Percentiles rank a stretch among this genome's conserved stretches.
phyloP scores from a whole-genome alignment of 2,329 filamentous ascomycete species.

The Cadophora gregata region DNA sequence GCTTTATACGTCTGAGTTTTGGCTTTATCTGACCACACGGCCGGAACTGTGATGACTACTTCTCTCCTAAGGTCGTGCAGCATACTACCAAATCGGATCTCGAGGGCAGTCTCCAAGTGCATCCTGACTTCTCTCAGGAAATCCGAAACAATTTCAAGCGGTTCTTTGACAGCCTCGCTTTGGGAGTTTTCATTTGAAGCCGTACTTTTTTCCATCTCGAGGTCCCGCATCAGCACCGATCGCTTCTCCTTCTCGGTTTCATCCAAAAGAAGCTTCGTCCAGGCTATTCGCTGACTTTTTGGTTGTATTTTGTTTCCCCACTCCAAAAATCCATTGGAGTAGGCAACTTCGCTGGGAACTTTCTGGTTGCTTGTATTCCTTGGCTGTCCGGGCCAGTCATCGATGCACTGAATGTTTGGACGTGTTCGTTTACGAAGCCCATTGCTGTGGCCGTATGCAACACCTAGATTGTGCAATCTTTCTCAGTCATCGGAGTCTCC shows the following conservation, averaged over 20 bases:
- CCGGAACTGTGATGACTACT: conserved; percentile 17
- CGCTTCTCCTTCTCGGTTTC: neutral
- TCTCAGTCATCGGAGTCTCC: neutral
- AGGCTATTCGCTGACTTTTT: neutral
- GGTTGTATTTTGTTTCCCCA: conserved; percentile 8
- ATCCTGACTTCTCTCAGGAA: conserved; percentile 2
- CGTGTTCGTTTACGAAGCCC: neutral
- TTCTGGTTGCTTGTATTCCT: conserved; percentile 7
- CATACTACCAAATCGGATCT: neutral
- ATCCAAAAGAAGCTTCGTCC: conserved; percentile 7
- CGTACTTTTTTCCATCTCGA: neutral
- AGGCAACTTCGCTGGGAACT: conserved; percentile 9
- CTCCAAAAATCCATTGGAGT: neutral
- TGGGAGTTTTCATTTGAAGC: neutral
- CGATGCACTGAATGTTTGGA: neutral
- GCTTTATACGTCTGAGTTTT: conserved; percentile 15
- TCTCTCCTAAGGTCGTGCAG: neutral
- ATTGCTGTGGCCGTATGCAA: conserved; percentile 8
- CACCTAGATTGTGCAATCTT: neutral
- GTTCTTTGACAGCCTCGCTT: neutral
- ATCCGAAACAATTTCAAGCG: conserved; percentile 12
- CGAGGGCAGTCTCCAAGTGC: neutral
- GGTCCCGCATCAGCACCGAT: neutral
- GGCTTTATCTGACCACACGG: conserved; percentile 16
- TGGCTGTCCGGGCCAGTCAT: neutral